A percentile compares a stretch with the other conserved stretches of the same genome.
Conservation (phyloP, 2,329 filamentous ascomycete species). For the Neopestalotiopsis clavispora region DNA sequence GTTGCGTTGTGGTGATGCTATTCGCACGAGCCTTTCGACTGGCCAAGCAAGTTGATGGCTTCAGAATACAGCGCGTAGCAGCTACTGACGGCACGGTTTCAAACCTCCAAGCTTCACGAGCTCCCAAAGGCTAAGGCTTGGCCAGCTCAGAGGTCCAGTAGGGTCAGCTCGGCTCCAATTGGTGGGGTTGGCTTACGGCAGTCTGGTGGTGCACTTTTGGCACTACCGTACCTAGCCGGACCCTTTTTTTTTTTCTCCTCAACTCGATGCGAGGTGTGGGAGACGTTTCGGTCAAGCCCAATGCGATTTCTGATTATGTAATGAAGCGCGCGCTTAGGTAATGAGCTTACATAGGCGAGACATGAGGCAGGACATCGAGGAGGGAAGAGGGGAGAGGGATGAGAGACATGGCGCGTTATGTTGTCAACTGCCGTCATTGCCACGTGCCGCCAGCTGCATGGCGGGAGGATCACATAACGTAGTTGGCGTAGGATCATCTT, state of each 20-base stretch:
- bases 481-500: background rate
- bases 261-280: too few species aligned
- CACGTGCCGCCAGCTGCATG: background rate
- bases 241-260: too few species aligned
- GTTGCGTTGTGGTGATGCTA: background rate
- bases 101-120: background rate
- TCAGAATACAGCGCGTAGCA: background rate
- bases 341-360: too few species aligned
- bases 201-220: too few species aligned
- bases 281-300: too few species aligned
- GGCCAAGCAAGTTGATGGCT: background rate
- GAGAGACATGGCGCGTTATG: background rate
- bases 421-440: background rate
- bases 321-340: too few species aligned
- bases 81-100: background rate
- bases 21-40: background rate
- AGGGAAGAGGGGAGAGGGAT: background rate
- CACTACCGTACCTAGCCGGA: background rate
- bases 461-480: background rate
- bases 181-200: too few species aligned
- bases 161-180: background rate
- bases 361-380: too few species aligned
- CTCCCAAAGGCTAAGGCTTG: too few species aligned
- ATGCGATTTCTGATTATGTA: too few species aligned
- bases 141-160: too few species aligned